Evolutionary conservation across 805 yeast species (phyloP).

Genomic region (Saccharomycopsis microspora): DNA sequence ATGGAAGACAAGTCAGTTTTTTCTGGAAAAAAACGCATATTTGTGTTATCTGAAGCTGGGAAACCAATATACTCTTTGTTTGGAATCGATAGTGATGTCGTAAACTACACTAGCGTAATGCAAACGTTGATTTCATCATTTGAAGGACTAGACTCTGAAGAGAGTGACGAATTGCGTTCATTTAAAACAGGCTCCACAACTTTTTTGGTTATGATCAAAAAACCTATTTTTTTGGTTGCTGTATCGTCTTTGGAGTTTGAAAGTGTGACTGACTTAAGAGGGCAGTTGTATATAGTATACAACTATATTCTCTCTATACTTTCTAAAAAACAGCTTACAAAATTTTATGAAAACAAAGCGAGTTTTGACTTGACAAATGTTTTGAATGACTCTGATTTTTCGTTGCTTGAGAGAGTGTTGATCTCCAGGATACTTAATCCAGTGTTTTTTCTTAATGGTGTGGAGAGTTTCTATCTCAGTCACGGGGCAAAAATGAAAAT

Average conservation of each 20-base stretch:
- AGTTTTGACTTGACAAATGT: constrained; percentile 73
- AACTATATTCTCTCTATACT: constrained; percentile 73
- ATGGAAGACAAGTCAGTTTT: constrained; percentile 21
- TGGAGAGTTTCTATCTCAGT: constrained; percentile 51
- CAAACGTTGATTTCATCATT: constrained; percentile 72
- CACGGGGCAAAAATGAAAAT: constrained; percentile 47
- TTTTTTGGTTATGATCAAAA: constrained; percentile 50
- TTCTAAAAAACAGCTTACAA: constrained; percentile 66
- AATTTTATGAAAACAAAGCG: constrained; percentile 57
- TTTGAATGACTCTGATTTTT: constrained; percentile 30
- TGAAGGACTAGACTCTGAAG: constrained; percentile 21
- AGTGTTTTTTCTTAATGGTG: constrained; percentile 49
- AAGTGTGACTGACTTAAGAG: constrained; percentile 35
- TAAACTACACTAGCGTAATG: constrained; percentile 68
- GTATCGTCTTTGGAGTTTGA: constrained; percentile 43
- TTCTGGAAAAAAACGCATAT: constrained; percentile 48
- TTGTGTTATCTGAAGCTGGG: constrained; percentile 74
- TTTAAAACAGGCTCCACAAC: constrained; percentile 39
- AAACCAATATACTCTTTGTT: constrained; percentile 76
- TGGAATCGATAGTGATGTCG: constrained; percentile 55
- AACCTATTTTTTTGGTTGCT: constrained; percentile 68
- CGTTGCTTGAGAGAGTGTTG: constrained; percentile 26
- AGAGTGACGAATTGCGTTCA: constrained; percentile 31
- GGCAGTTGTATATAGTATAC: constrained; percentile 64
- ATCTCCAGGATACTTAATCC: constrained; percentile 35